Evolutionary conservation across 371 early-diverging fungal genomes (phyloP), one percentile per base, ranked within the genome.

Genomic region (Coemansia sp.): DNA sequence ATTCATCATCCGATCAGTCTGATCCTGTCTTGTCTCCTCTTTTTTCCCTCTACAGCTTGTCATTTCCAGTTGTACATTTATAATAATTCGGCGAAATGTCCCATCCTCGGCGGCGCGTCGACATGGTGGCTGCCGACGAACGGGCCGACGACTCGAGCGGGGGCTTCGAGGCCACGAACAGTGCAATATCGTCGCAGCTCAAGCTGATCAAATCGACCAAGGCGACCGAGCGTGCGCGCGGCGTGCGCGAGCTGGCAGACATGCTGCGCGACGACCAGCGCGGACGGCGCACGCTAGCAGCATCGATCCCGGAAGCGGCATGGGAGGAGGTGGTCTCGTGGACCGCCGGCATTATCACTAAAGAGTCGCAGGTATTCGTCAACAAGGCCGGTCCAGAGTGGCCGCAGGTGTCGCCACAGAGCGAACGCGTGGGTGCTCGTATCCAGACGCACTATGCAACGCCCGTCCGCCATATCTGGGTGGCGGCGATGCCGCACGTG

Each of bases 391-490:
- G 63, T 39, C 49, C 54, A 10, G 75, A 70, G 16, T 57, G 63
- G 67, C 72, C 72, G 14, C 50, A 62, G 3, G 34, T 62, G 35
- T 64, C 75, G 3, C 30, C 56, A 9, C 56, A 63, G 2, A 62
- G 43, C 11, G 67, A 66, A 10, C 55, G 63, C n/a, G 11, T 75
- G 63, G 16, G 57, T 43, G 53, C 40, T 50, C 61, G 63, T 39
- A 70, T 75, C 52, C 75, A 71, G 55, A 67, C 63, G 2, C 71
- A 75, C 60, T 75, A 75, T 40, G 61, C 72, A 10, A 49, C 38
- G 26, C 63, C 56, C 32, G 26, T 71, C 40, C 62, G 75, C 13
- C 75, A 75, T 50, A 75, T 70, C 14, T 75, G 75, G 75, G 48
- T 62, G 5, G 63, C 57, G 4, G 72, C 67, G 2, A 70, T 75